Percentiles rank a stretch among this genome's conserved stretches.
Evolutionary conservation across 306 rosid species (phyloP).

Genomic region (Gillenia trifoliata): DNA sequence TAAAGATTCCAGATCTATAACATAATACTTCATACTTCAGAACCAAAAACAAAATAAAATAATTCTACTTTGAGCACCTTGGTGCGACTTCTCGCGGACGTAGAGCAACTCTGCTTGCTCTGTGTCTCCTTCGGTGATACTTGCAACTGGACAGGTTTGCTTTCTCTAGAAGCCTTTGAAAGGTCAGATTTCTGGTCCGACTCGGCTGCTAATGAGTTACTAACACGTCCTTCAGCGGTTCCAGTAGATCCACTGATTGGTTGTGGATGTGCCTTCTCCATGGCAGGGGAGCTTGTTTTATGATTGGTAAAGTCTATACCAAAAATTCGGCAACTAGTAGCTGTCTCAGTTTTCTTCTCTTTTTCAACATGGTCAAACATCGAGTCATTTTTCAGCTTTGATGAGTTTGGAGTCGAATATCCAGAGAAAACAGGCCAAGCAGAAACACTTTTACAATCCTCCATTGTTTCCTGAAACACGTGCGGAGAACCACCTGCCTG

Average conservation of each 20-base stretch:
- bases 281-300: constrained; percentile 26
- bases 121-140: constrained; percentile 46
- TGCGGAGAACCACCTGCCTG: constrained; percentile 42
- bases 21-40: not conserved
- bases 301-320: constrained; percentile 64
- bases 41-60: not conserved
- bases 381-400: constrained; percentile 38
- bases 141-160: constrained; percentile 40
- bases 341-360: constrained; percentile 54
- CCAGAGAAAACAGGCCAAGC: constrained; percentile 42
- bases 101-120: constrained; percentile 52
- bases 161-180: constrained; percentile 48
- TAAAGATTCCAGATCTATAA: not conserved
- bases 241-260: constrained; percentile 17
- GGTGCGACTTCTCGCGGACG: constrained; percentile 68
- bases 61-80: constrained; percentile 48
- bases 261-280: constrained; percentile 35
- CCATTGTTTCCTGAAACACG: constrained; percentile 47
- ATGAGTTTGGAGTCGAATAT: constrained; percentile 33
- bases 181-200: constrained; percentile 47
- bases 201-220: constrained; percentile 39
- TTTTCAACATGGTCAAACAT: constrained; percentile 44
- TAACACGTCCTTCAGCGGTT: constrained; percentile 36
- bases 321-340: constrained; percentile 59
- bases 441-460: constrained; percentile 52